Base-by-base conservation (phyloP, 192 early-diverging fungal genomes). In the Helicostylum pulchrum region DNA sequence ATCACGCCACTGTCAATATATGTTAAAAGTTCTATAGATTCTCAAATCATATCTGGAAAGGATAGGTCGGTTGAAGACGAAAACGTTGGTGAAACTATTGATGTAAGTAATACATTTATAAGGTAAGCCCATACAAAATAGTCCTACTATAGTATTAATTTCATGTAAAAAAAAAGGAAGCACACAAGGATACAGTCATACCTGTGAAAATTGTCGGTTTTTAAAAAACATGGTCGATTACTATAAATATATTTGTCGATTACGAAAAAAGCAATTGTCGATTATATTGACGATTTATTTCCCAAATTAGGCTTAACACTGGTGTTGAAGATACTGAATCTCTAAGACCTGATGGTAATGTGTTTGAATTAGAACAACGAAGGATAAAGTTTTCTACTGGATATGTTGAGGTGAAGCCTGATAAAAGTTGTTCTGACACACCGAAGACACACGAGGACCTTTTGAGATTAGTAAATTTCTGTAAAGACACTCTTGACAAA, bases 241-340 rank as follows among this genome's bases (percentile, higher is more conserved):
- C 49, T 50, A 50, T 23, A 51, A 51, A 51, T 51, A 17, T 51
- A 51, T 51, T 51, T 51, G 49, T 51, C 19, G 49, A 11, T 51
- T 51, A n/a, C n/a, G n/a, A n/a, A n/a, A n/a, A n/a, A n/a, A n/a
- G n/a, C n/a, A n/a, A n/a, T n/a, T n/a, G n/a, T n/a, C n/a, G n/a
- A n/a, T n/a, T n/a, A n/a, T n/a, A n/a, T n/a, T 55, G 53, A 36
- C 30, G 11, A 55, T 55, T 55, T 34, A 30, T 55, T 34, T 55
- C 54, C 54, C 54, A 56, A 56, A 56, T 56, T 56, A 56, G 54
- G 14, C 32, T 56, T n/a, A 56, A 56, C 48, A 50, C 48, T 50
- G 48, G 36, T 39, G 9, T 39, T 39, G 36, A 39, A 1, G 36
- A 39, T 39, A 39, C 19, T 19, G 47, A 48, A 48, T 55, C 53